Conservation (phyloP, 148 eudicot genomes). For the Rhododendron simsii region DNA sequence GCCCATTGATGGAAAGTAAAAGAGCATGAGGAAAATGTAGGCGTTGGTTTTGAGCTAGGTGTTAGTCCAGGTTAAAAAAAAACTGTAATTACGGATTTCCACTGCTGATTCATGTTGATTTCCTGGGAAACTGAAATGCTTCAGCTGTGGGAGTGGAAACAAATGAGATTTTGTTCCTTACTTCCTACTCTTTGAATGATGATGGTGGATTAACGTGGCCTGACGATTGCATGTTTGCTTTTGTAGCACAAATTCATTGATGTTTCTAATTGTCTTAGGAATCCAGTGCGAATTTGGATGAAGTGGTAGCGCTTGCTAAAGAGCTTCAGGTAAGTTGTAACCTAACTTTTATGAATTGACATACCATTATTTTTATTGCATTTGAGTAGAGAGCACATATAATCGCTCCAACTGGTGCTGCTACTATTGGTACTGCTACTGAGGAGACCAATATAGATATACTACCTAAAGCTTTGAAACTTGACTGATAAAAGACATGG, state of each 20-base stretch:
- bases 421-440: no score
- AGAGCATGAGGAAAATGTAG: background rate
- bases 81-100: background rate
- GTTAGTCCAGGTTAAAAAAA: background rate
- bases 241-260: background rate
- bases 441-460: no score
- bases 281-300: constrained; percentile 86
- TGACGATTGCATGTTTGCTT: background rate
- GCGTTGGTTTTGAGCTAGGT: background rate
- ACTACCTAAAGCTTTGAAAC: no score
- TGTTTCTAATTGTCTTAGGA: constrained; percentile 43
- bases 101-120: no score
- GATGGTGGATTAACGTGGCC: background rate
- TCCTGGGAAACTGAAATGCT: no score
- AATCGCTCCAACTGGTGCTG: background rate
- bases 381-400: background rate
- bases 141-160: no score
- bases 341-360: background rate
- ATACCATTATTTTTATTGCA: background rate
- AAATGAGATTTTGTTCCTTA: no score
- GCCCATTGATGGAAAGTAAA: background rate
- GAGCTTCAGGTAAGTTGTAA: constrained; percentile 86
- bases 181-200: no score
- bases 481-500: no score
- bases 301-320: constrained; percentile 82